phyloP scores from a whole-genome alignment of 371 early-diverging fungal genomes.

The Apophysomyces elegans region DNA sequence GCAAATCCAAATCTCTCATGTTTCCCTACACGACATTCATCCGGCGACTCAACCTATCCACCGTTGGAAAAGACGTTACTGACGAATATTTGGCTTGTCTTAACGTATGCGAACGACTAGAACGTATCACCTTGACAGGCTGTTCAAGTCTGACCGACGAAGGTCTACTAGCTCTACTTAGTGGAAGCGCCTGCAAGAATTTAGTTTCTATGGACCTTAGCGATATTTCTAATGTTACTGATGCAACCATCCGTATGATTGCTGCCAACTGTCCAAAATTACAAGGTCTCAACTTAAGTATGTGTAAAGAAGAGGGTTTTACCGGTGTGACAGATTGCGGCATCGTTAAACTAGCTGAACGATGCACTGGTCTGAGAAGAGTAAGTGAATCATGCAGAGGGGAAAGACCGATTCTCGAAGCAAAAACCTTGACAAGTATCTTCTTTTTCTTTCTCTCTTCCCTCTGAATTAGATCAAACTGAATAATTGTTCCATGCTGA shows the following conservation, averaged over 20 bases:
- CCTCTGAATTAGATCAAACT: slow-evolving; percentile 57
- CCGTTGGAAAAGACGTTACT: slow-evolving; percentile 48
- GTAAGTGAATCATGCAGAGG: slow-evolving; percentile 27
- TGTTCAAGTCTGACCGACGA: slow-evolving; percentile 51
- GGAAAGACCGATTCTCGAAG: background rate
- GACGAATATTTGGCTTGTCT: slow-evolving; percentile 47
- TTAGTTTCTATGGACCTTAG: slow-evolving; percentile 51
- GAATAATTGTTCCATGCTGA: slow-evolving; percentile 55
- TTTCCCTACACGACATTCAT: slow-evolving; percentile 59
- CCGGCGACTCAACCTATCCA: slow-evolving; percentile 65
- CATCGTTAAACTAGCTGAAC: slow-evolving; percentile 40
- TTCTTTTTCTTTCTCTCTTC: slow-evolving; percentile 13
- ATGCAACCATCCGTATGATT: slow-evolving; percentile 36
- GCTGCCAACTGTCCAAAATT: slow-evolving; percentile 42
- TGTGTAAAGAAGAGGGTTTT: slow-evolving; percentile 34
- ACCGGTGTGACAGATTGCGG: slow-evolving; percentile 42
- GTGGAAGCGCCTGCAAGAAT: slow-evolving; percentile 23
- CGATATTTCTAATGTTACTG: slow-evolving; percentile 41
- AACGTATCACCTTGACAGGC: slow-evolving; percentile 62
- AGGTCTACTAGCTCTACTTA: slow-evolving; percentile 48
- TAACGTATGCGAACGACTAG: slow-evolving; percentile 56
- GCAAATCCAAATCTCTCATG: slow-evolving; percentile 21
- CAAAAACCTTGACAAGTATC: background rate
- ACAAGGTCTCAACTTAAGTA: slow-evolving; percentile 52
- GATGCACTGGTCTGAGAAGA: slow-evolving; percentile 43